Percentiles rank a stretch among this genome's conserved stretches.
phyloP scores from a whole-genome alignment of 177 flowering plant genomes.

The Tripterygium wilfordii region DNA sequence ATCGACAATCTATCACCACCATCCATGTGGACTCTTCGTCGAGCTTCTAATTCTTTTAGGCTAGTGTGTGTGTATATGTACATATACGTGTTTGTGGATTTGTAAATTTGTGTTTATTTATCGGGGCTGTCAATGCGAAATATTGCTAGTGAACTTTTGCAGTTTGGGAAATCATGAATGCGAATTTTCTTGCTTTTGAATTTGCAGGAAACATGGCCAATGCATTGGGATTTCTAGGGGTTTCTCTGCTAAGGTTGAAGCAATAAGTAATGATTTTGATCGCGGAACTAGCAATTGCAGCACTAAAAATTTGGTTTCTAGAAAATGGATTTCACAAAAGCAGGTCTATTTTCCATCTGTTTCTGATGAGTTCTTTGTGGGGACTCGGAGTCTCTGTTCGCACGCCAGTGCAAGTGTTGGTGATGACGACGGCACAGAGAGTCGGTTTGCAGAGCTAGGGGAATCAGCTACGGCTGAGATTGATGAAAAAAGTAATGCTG shows the following conservation, averaged over 20 bases:
- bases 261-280: not conserved
- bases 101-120: too few species aligned
- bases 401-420: slow-evolving; percentile 45
- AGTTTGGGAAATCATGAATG: too few species aligned
- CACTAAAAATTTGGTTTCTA: not conserved
- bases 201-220: not conserved
- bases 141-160: too few species aligned
- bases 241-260: not conserved
- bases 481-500: slow-evolving; percentile 1
- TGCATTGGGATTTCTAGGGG: not conserved
- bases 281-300: not conserved
- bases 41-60: too few species aligned
- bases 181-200: too few species aligned
- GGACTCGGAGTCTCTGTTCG: slow-evolving; percentile 35
- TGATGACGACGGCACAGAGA: slow-evolving; percentile 47
- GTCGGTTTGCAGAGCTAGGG: slow-evolving; percentile 65
- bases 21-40: too few species aligned
- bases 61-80: too few species aligned
- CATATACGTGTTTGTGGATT: too few species aligned
- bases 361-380: not conserved
- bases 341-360: not conserved
- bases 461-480: slow-evolving; percentile 14
- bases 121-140: too few species aligned
- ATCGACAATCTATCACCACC: too few species aligned
- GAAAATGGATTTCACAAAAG: not conserved